Base-by-base conservation (phyloP, 768 basidiomycete species). In the Lactarius tabidus region DNA sequence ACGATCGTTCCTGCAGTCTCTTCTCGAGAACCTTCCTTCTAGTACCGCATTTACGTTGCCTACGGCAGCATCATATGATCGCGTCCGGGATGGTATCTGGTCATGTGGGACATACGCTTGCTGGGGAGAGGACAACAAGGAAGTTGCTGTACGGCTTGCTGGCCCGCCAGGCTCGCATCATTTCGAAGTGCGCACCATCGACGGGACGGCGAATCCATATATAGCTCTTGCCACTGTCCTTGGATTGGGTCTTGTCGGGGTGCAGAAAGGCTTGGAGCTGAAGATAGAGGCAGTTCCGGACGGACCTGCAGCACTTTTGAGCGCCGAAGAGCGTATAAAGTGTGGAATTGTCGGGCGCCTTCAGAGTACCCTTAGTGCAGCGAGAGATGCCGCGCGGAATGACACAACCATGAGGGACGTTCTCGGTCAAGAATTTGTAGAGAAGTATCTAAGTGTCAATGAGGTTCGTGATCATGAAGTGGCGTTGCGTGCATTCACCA, bases 101-200 rank as follows among this genome's bases (percentile, higher is more conserved):
- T 79, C 84, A 0, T 87, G 89, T 28, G 89, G 89, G 10, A 90
- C 88, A 1, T 89, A 84, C 71, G 80, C 84, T 55, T 78, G 75
- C 65, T 91, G 86, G 85, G 89, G 89, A 0, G 79, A 80, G 15
- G 86, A 90, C 55, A 88, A 89, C 74, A 83, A 85, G 58, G 89
- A 91, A 71, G 77, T 80, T 0, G 83, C 87, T 1, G 71, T 91
- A 1, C 85, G 89, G 5, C 75, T 90, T 23, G 75, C 77, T 1
- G 70, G 76, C 15, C 78, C 79, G 80, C 29, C 79, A 84, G 76
- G 78, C 0, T 79, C 81, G 28, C 79, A 84, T 18, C 86, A 85
- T 72, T 87, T 90, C 64, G 89, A 91, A 74, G 68, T 88, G 56
- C 81, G 80, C 64, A 76, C 78, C 20, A 64, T 87, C 52, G 90